Base-by-base conservation (phyloP, 345 rosid species). In the Arabis alpina region DNA sequence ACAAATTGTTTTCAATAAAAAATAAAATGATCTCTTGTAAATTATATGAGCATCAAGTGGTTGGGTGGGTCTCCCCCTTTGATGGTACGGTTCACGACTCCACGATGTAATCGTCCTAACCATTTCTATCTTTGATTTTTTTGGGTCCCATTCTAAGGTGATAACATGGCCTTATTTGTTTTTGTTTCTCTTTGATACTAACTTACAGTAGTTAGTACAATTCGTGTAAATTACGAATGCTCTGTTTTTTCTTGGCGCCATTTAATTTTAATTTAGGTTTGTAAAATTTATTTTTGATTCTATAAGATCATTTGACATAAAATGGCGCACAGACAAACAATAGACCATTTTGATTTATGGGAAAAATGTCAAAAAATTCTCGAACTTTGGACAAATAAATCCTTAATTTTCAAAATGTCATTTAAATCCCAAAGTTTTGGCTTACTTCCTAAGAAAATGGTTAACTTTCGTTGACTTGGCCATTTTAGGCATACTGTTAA, bases 61-160 rank as follows among this genome's bases (percentile, higher is more conserved):
- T 25, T 49, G 42, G 19, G 10, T 49, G 50, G 57, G 59, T 27
- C 41, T 27, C 30, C 13, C 6, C 4, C 23, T 11, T 39, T 11
- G 59, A 15, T 49, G 15, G 59, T 58, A 48, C 30, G 41, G 50
- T 41, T 16, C 59, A 59, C 34, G 51, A n/a, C 50, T 59, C 52
- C 66, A 60, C 10, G 10, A 13, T 45, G 8, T 32, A 8, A 15
- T 28, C 34, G 59, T 39, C 58, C 6, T 68, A 36, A 25, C 11
- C 47, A 56, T 45, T 57, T 56, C 47, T 57, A 47, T 68, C 70
- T 53, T 67, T 32, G 61, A 39, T 60, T 70, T 42, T 15, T 12
- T 30, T 13, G 12, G 54, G 60, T 51, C 74, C 58, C 59, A 24
- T 12, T 70, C 24, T 49, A 40, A 37, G 54, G 32, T 67, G 63